phyloP scores from a whole-genome alignment of 495 filamentous ascomycete species.

The Recurvomyces mirabilis region DNA sequence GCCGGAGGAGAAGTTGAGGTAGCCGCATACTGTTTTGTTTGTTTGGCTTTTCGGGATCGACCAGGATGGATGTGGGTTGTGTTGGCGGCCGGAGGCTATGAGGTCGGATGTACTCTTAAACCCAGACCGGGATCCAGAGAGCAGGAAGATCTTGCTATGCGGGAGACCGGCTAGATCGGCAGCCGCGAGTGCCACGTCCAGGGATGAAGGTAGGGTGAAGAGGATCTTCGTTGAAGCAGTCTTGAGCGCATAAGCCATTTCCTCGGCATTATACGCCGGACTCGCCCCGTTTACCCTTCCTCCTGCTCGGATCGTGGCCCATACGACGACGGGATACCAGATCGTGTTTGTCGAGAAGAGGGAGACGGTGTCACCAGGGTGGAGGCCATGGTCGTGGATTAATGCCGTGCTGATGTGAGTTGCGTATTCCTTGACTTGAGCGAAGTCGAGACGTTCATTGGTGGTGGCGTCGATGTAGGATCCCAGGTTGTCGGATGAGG shows the following conservation, averaged over 20 bases:
- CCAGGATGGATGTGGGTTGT: conserved; percentile 26
- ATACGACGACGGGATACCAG: conserved; percentile 51
- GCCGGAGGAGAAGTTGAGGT: conserved; percentile 38
- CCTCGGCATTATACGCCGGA: conserved; percentile 48
- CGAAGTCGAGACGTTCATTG: conserved; percentile 42
- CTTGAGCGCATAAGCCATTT: conserved; percentile 49
- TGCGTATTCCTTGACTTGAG: conserved; percentile 39
- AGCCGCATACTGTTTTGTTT: conserved; percentile 45
- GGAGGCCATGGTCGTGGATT: conserved; percentile 38
- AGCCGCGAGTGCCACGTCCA: conserved; percentile 40
- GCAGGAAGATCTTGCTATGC: conserved; percentile 39
- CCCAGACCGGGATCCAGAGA: conserved; percentile 39
- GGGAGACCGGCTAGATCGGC: conserved; percentile 42
- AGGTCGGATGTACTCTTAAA: conserved; percentile 40
- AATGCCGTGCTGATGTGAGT: conserved; percentile 46
- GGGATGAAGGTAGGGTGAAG: conserved; percentile 39
- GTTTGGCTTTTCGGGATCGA: conserved; percentile 36
- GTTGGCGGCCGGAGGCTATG: conserved; percentile 31
- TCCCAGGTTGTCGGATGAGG: conserved; percentile 28
- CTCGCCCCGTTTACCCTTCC: conserved; percentile 45
- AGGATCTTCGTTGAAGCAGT: conserved; percentile 43
- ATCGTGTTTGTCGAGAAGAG: conserved; percentile 48
- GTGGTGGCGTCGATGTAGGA: conserved; percentile 46
- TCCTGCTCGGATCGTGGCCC: conserved; percentile 37
- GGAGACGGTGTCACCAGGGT: conserved; percentile 39